These are phyloP conservation scores for Clavaria fumosa DNA, from an alignment of 768 basidiomycete genomes.

Conservation along the genomic window DNA sequence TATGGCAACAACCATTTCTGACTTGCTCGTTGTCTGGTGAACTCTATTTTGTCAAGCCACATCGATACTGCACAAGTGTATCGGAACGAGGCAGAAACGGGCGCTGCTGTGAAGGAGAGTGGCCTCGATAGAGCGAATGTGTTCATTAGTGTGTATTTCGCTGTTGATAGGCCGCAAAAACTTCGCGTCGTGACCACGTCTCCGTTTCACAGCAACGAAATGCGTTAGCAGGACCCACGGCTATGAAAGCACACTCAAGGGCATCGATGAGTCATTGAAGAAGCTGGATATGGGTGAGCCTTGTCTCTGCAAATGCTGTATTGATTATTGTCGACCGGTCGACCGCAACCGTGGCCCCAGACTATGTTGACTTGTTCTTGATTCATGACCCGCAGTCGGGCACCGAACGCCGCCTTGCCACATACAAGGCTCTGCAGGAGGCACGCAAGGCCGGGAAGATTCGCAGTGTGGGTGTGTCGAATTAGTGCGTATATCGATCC, in stretches of 20 bases:
- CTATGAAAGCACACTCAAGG: slow-evolving; percentile 41
- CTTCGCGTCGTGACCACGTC: slow-evolving; percentile 2
- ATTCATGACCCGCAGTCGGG: slow-evolving; percentile 64
- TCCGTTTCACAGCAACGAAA: slow-evolving; percentile 41
- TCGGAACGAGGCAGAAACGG: slow-evolving; percentile 47
- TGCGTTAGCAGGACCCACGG: slow-evolving; percentile 40
- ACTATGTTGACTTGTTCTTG: slow-evolving; percentile 62
- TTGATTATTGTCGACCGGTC: background rate
- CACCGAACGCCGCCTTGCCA: slow-evolving; percentile 44
- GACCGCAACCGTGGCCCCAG: background rate
- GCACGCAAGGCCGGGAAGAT: slow-evolving; percentile 51
- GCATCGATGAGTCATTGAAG: slow-evolving; percentile 46
- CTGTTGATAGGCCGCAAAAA: slow-evolving; percentile 5
- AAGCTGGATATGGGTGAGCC: slow-evolving; percentile 41
- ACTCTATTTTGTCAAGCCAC: slow-evolving; percentile 28
- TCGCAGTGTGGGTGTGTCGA: slow-evolving; percentile 65
- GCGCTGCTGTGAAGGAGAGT: slow-evolving; percentile 40
- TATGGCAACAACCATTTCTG: background rate
- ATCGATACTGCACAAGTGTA: slow-evolving; percentile 63
- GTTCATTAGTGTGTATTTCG: slow-evolving; percentile 45
- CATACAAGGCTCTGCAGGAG: slow-evolving; percentile 55
- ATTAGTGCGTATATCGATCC: slow-evolving; percentile 39
- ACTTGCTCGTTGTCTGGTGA: background rate
- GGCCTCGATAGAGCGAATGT: slow-evolving; percentile 41
- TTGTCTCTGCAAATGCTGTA: slow-evolving; percentile 1